These are phyloP conservation scores for Microcyclospora tardicrescens DNA, from an alignment of 2,329 filamentous ascomycete species.

Conservation along the genomic window DNA sequence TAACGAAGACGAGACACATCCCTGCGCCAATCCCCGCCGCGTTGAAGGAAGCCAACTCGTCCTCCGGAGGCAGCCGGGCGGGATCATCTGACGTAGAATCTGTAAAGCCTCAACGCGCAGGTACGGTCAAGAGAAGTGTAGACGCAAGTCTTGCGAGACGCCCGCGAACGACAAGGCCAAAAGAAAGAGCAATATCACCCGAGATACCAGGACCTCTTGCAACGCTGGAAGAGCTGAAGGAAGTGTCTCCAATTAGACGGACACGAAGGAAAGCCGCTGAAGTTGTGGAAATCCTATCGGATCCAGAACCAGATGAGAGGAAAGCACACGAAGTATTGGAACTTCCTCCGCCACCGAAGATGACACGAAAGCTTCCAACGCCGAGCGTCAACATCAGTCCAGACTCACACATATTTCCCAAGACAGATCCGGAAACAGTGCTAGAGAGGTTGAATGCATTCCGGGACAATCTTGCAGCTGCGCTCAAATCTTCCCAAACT, in stretches of 20 bases:
- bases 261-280: conserved; percentile 17
- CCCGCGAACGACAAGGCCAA: conserved; percentile 12
- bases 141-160: conserved; percentile 25
- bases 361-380: conserved; percentile 16
- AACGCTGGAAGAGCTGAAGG: conserved; percentile 20
- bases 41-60: conserved; percentile 14
- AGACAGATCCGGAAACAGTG: conserved; percentile 33
- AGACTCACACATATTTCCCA: conserved; percentile 18
- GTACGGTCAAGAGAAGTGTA: conserved; percentile 18
- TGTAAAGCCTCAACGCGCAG: conserved; percentile 14
- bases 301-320: conserved; percentile 18
- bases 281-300: conserved; percentile 24
- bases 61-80: conserved; percentile 13
- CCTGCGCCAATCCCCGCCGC: conserved; percentile 6
- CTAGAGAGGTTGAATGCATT: conserved; percentile 32
- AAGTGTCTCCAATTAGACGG: conserved; percentile 16
- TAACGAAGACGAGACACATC: conserved; percentile 10
- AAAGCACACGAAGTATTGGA: conserved; percentile 7
- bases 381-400: conserved; percentile 9
- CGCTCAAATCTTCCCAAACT: conserved; percentile 27
- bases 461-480: conserved; percentile 33
- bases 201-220: conserved; percentile 17
- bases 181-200: conserved; percentile 15
- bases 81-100: conserved; percentile 13
- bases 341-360: conserved; percentile 18